Evolutionary conservation across 140 eudicot genomes (phyloP).

Genomic region (Senecio squalidus): DNA sequence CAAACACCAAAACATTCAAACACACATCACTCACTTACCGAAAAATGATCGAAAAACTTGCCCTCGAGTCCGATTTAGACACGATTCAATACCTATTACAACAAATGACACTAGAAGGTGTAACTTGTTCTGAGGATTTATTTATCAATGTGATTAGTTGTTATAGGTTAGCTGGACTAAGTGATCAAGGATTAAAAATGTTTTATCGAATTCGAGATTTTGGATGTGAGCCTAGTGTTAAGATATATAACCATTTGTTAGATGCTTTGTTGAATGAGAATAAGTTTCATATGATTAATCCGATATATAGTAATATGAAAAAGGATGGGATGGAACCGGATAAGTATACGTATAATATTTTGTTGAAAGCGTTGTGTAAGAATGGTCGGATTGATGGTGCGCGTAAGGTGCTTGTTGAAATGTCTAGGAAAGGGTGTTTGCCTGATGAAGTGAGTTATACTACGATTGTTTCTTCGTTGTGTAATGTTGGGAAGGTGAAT

Average conservation of each 20-base stretch:
- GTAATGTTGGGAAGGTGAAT: constrained; percentile 50
- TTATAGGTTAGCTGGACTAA: constrained; percentile 43
- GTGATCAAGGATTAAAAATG: constrained; percentile 72
- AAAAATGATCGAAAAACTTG: constrained; percentile 59
- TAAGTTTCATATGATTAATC: constrained; percentile 67
- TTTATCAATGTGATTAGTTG: constrained; percentile 56
- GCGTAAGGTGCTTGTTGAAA: constrained; percentile 76
- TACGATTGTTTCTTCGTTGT: constrained; percentile 61
- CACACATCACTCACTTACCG: constrained; percentile 68
- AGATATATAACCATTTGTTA: constrained; percentile 66
- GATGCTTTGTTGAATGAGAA: constrained; percentile 75
- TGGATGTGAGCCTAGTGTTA: constrained; percentile 66
- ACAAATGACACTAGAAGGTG: constrained; percentile 72
- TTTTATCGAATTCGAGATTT: constrained; percentile 80
- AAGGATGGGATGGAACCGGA: constrained; percentile 83
- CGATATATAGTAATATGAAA: constrained; percentile 71
- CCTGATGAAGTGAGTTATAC: constrained; percentile 90
- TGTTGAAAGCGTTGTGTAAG: constrained; percentile 82
- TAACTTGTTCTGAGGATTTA: constrained; percentile 60
- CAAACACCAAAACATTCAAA: constrained; percentile 52
- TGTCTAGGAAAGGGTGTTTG: constrained; percentile 76
- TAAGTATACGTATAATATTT: constrained; percentile 73
- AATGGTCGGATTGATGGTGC: constrained; percentile 74
- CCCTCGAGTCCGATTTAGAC: constrained; percentile 38
- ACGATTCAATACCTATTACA: constrained; percentile 74